These are phyloP conservation scores for Biscogniauxia sp. DNA, from an alignment of 2,329 filamentous ascomycete genomes.

Conservation along the genomic window DNA sequence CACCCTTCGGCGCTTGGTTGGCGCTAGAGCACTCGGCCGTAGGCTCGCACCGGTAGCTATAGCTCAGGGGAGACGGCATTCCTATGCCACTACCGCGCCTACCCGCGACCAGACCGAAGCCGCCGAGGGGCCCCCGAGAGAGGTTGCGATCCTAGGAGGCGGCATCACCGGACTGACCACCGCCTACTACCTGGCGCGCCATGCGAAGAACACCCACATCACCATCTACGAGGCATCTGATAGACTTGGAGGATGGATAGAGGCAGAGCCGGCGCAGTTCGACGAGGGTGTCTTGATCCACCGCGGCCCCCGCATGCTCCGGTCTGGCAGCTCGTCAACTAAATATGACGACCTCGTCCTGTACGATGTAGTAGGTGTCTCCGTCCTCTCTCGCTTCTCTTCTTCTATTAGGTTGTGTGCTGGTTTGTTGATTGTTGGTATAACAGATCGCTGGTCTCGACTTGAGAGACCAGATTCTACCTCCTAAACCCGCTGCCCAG, in stretches of 20 bases:
- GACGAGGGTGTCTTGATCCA: slow-evolving; percentile 72
- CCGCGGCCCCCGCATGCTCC: slow-evolving; percentile 75
- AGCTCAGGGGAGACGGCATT: slow-evolving; percentile 3
- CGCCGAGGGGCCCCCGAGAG: slow-evolving; percentile 22
- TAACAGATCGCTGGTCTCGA: slow-evolving; percentile 56
- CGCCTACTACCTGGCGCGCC: slow-evolving; percentile 72
- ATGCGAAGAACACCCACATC: slow-evolving; percentile 65
- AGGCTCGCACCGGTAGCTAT: background rate
- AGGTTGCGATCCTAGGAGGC: slow-evolving; percentile 71
- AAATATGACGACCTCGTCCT: slow-evolving; percentile 63
- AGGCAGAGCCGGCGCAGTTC: slow-evolving; percentile 62
- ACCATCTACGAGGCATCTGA: slow-evolving; percentile 75
- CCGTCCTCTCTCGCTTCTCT: background rate
- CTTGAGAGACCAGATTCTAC: slow-evolving; percentile 52
- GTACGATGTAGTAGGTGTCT: slow-evolving; percentile 62
- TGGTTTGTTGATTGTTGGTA: slow-evolving; percentile 1
- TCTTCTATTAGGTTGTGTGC: background rate
- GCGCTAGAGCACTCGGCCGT: background rate
- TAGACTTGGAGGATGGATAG: slow-evolving; percentile 80
- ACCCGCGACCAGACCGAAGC: background rate
- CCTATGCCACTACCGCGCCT: slow-evolving; percentile 16
- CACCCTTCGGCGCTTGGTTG: slow-evolving; percentile 8
- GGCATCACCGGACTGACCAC: slow-evolving; percentile 79
- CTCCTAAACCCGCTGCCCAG: slow-evolving; percentile 49
- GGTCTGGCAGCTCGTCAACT: slow-evolving; percentile 42